Base-by-base conservation (phyloP, 2,329 filamentous ascomycete species). In the Amylocarpus encephaloides region DNA sequence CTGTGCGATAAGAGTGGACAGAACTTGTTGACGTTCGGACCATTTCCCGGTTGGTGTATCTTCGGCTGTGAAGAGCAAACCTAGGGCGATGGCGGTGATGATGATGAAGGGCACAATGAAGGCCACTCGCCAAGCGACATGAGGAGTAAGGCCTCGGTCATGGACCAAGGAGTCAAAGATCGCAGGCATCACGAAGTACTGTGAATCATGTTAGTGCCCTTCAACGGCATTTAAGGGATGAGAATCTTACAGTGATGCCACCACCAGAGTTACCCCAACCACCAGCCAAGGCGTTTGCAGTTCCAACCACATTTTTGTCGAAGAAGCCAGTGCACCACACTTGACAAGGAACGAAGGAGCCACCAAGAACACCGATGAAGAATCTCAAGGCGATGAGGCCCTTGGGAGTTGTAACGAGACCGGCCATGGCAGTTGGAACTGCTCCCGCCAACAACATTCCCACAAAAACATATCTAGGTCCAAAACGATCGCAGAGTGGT, bases 321-420 rank as follows among this genome's bases (percentile, higher is more conserved):
- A 88, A 95, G 73, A 93, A 95, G 0, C 83, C 87, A 0, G 88
- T 95, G 12, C 85, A 87, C 88, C 88, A 95, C 10, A 94, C 90
- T 64, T 93, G 88, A 67, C 88, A 94, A 11, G 86, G 86, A 0
- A 91, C 86, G 60, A 90, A 90, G 1, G 80, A 79, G 2, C 83
- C 85, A 33, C 86, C 86, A 0, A 91, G 77, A 40, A 91, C 83
- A 54, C 86, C 85, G 57, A 89, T 80, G 69, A 90, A 90, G 73
- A 90, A 90, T 35, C 86, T 80, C 39, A 85, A 77, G 18, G 78
- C 70, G 57, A 88, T 83, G 13, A 91, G 75, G 9, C 85, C 82
- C 7, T 68, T 70, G 4, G 80, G 79, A 45, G 76, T 81, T 44
- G 80, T 82, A 38, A 90, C 81, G 1, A 89, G 80, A 5, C 88